Percentiles rank a stretch among this genome's conserved stretches.
Evolutionary conservation across 2,329 filamentous ascomycete genomes (phyloP).

Genomic region (Fusarium continuum): DNA sequence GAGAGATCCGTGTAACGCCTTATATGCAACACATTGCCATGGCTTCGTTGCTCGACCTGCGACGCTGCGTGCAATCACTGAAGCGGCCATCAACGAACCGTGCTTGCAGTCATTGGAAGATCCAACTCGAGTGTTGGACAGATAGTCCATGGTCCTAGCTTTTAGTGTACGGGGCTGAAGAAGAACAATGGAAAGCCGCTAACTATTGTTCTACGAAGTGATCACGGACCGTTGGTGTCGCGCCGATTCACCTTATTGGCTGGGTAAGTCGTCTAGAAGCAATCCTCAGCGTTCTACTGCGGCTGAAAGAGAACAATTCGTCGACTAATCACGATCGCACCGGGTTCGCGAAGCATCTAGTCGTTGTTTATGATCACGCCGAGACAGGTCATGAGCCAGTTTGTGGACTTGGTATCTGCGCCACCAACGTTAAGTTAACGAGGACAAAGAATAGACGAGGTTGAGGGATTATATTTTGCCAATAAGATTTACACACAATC

Average conservation of each 20-base stretch:
- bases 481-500: no score
- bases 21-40: constrained; percentile 1
- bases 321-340: background rate
- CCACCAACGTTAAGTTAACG: background rate
- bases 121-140: background rate
- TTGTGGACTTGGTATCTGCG: background rate
- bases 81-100: fast-evolving
- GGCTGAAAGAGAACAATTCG: background rate
- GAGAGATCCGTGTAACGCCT: background rate
- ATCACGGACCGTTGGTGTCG: background rate
- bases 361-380: background rate
- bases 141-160: background rate
- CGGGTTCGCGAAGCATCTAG: background rate
- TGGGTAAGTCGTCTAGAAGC: background rate
- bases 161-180: background rate
- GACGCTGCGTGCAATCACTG: no score
- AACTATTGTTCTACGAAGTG: constrained; percentile 11
- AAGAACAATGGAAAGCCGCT: constrained; percentile 20
- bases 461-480: background rate
- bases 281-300: fast-evolving
- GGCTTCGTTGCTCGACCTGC: no score
- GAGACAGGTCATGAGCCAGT: background rate
- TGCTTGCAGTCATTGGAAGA: background rate
- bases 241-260: background rate
- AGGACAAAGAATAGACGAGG: background rate